Evolutionary conservation across 208 protist species (phyloP).

Genomic region (Trypanosoma scelopori): DNA sequence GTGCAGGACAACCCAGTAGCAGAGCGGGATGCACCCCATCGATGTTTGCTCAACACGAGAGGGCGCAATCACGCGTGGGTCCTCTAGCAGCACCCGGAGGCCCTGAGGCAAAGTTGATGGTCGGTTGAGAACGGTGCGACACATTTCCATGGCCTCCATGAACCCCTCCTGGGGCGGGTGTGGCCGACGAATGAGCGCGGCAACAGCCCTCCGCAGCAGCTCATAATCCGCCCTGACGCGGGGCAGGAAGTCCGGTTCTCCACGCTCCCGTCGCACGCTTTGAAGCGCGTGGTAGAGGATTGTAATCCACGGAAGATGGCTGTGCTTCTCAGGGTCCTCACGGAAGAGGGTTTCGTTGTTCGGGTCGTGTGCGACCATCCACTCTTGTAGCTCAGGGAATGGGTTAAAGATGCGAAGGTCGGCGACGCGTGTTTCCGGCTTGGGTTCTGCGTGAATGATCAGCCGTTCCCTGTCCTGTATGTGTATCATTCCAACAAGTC

Average conservation of each 20-base stretch:
- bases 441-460: slow-evolving; percentile 49
- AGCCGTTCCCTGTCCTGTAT: slow-evolving; percentile 50
- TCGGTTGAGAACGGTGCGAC: slow-evolving; percentile 50
- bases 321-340: slow-evolving; percentile 40
- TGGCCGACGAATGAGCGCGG: slow-evolving; percentile 25
- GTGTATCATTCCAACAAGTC: slow-evolving; percentile 91
- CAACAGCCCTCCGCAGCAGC: slow-evolving; percentile 1
- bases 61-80: slow-evolving; percentile 30
- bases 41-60: not conserved
- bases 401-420: slow-evolving; percentile 92
- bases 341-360: slow-evolving; percentile 50
- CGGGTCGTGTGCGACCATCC: slow-evolving; percentile 58
- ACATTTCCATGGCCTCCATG: slow-evolving; percentile 57
- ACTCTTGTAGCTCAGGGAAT: slow-evolving; percentile 73
- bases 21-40: slow-evolving; percentile 35
- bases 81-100: slow-evolving; percentile 29
- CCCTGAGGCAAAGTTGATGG: slow-evolving; percentile 23
- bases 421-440: slow-evolving; percentile 42
- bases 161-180: slow-evolving; percentile 49
- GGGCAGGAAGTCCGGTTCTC: slow-evolving; percentile 12
- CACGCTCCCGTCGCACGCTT: slow-evolving; percentile 32
- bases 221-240: slow-evolving; percentile 17
- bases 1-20: slow-evolving; percentile 30
- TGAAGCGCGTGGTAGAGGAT: slow-evolving; percentile 75
- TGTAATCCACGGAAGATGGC: slow-evolving; percentile 89